phyloP scores from a whole-genome alignment of 331 rosid genomes.

The Pyrus hybrid region DNA sequence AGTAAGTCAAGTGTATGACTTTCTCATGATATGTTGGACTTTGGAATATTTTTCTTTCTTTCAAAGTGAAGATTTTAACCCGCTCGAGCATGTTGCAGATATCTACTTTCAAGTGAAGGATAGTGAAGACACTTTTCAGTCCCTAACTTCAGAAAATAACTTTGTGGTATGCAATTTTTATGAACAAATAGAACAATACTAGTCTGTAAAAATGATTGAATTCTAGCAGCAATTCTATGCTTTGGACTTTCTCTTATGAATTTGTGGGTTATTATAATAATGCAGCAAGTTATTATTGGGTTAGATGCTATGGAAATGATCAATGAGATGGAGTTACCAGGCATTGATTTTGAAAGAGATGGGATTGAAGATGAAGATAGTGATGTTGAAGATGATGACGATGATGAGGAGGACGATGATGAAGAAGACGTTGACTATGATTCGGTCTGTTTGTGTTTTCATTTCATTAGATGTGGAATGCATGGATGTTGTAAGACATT shows the following conservation, averaged over 20 bases:
- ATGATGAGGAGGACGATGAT: constrained; percentile 25
- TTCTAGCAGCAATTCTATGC: neutral
- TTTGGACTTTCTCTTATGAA: neutral
- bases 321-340: constrained; percentile 70
- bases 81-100: constrained; percentile 40
- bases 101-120: constrained; percentile 82
- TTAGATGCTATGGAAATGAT: constrained; percentile 83
- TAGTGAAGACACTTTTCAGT: constrained; percentile 55
- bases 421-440: constrained; percentile 36
- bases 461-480: neutral
- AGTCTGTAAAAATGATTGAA: neutral
- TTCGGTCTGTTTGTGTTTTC: constrained; percentile 33
- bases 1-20: constrained; percentile 51
- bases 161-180: constrained; percentile 60
- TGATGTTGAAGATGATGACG: constrained; percentile 41
- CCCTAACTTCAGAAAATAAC: constrained; percentile 73
- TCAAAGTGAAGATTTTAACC: constrained; percentile 3
- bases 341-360: constrained; percentile 76
- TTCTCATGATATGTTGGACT: constrained; percentile 11
- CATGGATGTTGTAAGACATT: neutral
- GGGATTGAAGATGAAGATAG: constrained; percentile 72
- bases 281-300: constrained; percentile 96
- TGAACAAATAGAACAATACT: constrained; percentile 1
- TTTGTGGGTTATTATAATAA: neutral
- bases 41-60: neutral